Conservation (phyloP, 2,329 filamentous ascomycete species). For the Rugonectria rugulosa region DNA sequence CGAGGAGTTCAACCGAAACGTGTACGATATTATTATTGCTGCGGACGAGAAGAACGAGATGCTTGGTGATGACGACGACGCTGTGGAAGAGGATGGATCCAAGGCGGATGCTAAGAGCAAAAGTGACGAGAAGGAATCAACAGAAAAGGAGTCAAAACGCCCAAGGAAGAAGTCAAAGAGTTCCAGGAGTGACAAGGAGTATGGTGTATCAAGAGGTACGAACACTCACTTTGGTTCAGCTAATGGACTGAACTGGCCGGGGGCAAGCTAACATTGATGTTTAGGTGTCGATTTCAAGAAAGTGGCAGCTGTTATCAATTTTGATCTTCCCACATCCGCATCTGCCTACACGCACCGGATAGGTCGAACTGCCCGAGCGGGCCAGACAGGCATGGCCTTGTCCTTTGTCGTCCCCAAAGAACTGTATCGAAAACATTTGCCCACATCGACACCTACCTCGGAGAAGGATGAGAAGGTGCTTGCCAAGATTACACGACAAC, state of each 20-base stretch:
- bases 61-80: conserved; percentile 69
- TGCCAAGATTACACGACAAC: conserved; percentile 79
- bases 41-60: conserved; percentile 92
- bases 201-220: conserved; percentile 85
- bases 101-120: conserved; percentile 54
- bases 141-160: conserved; percentile 41
- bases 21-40: conserved; percentile 98
- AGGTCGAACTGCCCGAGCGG: conserved; percentile 89
- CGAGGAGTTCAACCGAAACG: conserved; percentile 94
- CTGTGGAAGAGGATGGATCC: conserved; percentile 50
- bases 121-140: conserved; percentile 34
- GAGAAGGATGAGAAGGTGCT: conserved; percentile 88
- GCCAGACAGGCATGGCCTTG: conserved; percentile 92
- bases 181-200: conserved; percentile 79
- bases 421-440: conserved; percentile 86
- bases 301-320: conserved; percentile 94
- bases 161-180: conserved; percentile 53
- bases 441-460: conserved; percentile 77
- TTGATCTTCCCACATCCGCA: conserved; percentile 87
- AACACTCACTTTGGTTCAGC: not conserved
- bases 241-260: not conserved
- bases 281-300: conserved; percentile 90
- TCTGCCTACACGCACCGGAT: conserved; percentile 98
- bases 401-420: conserved; percentile 89
- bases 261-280: conserved; percentile 19